These are phyloP conservation scores for Massospora cicadina DNA, from an alignment of 371 early-diverging fungal species.

Conservation along the genomic window DNA sequence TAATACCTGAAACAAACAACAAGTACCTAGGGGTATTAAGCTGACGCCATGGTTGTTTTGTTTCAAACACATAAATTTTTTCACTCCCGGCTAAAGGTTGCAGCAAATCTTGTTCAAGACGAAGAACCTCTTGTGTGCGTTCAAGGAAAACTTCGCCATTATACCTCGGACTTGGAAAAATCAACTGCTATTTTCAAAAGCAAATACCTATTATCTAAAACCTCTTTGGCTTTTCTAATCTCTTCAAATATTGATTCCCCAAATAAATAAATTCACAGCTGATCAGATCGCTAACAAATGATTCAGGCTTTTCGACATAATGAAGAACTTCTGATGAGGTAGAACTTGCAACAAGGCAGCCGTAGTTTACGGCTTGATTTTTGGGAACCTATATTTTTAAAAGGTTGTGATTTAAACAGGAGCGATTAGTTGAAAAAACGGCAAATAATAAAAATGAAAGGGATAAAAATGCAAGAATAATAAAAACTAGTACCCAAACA, in stretches of 20 bases:
- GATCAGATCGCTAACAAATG: constrained; percentile 81
- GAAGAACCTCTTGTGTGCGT: constrained; percentile 45
- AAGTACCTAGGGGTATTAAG: constrained; percentile 79
- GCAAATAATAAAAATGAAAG: no score
- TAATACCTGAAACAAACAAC: no score
- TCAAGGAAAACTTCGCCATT: constrained; percentile 14
- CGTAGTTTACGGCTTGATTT: constrained; percentile 64
- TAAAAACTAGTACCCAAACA: background rate
- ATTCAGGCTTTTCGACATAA: constrained; percentile 94
- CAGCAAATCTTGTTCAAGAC: constrained; percentile 83
- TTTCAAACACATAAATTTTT: constrained; percentile 63
- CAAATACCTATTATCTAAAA: constrained; percentile 29
- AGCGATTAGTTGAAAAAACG: no score
- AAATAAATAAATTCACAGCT: constrained; percentile 86
- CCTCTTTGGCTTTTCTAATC: constrained; percentile 58
- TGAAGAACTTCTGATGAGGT: constrained; percentile 75
- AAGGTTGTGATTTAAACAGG: background rate
- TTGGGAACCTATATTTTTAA: constrained; percentile 37
- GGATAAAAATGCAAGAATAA: no score
- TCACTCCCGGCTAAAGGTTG: constrained; percentile 59
- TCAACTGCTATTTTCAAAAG: background rate
- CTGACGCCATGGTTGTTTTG: constrained; percentile 78
- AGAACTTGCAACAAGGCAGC: constrained; percentile 76
- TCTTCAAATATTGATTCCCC: constrained; percentile 63
- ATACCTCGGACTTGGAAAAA: background rate